Evolutionary conservation across 495 filamentous ascomycete genomes (phyloP).

Genomic region (Aspergillus mulundensis): DNA sequence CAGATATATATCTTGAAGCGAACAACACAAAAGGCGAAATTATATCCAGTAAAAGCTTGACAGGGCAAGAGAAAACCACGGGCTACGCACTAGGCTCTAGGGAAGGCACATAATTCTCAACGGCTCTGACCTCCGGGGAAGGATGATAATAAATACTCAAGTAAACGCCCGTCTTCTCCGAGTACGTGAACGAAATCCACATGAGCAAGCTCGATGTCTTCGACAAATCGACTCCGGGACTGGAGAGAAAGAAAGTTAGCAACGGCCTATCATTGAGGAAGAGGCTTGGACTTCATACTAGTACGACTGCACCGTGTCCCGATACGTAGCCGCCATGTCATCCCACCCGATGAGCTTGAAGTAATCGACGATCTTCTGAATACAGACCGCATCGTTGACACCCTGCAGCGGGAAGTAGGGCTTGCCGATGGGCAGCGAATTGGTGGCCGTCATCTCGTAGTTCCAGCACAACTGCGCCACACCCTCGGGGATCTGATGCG

Average conservation of each 20-base stretch:
- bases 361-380: neutral
- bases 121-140: neutral
- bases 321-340: neutral
- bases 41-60: no score
- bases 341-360: neutral
- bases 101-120: no score
- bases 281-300: neutral
- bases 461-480: neutral
- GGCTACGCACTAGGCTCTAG: no score
- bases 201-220: neutral
- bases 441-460: neutral
- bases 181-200: neutral
- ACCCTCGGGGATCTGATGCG: neutral
- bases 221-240: neutral
- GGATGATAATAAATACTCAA: neutral
- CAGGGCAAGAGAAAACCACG: no score
- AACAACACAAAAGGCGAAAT: no score
- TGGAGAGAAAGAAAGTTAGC: neutral
- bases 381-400: neutral
- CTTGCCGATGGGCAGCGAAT: neutral
- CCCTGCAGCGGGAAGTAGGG: neutral
- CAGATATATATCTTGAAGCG: no score
- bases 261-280: no score
- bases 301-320: neutral
- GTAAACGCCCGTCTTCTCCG: neutral